Evolutionary conservation across 306 rosid genomes (phyloP), one percentile per base, ranked within the genome.

Genomic region (Cucumis sativus): DNA sequence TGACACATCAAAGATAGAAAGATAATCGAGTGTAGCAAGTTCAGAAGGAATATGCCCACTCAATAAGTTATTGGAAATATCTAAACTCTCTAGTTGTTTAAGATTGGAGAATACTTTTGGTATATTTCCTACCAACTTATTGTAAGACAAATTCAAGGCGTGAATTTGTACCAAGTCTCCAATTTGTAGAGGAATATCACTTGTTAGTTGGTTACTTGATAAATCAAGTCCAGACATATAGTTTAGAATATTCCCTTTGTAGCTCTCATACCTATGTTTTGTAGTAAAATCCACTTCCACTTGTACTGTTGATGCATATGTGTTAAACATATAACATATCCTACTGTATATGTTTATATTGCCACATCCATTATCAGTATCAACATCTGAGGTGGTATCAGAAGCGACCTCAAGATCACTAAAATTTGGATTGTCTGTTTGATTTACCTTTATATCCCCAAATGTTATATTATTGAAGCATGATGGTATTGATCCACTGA

Each of bases 21-120:
- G 54, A 47, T 3, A 47, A 13, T 47, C 16, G 16, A 47, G 54
- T 13, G 16, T 47, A 47, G 6, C 54, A 0, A 47, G 16, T 11
- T 47, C 54, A 11, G 16, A 12, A 47, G 54, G 54, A 47, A 47
- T 47, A 21, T 17, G 35, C 10, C 78, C 78, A 40, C 37, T 71
- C 40, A 71, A 79, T 4, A 3, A 39, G 35, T 80, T 80, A 51
- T 52, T 51, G 20, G 75, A 80, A 49, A 74, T 41, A 58, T 80
- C 82, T 13, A 73, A 74, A 3, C 54, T 47, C 54, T 47, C 54
- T 21, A 18, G 6, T 55, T 55, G 59, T 8, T 55, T 55, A 6
- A 55, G 21, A 55, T 55, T 55, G 3, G 59, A 55, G 21, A 17
- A 1, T 18, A 16, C 23, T n/a, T 55, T 55, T 18, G 59, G 59